A percentile compares a stretch with the other conserved stretches of the same genome.
These are phyloP conservation scores for Theileria equi DNA, from an alignment of 169 alveolate genomes.

Conservation along the genomic window DNA sequence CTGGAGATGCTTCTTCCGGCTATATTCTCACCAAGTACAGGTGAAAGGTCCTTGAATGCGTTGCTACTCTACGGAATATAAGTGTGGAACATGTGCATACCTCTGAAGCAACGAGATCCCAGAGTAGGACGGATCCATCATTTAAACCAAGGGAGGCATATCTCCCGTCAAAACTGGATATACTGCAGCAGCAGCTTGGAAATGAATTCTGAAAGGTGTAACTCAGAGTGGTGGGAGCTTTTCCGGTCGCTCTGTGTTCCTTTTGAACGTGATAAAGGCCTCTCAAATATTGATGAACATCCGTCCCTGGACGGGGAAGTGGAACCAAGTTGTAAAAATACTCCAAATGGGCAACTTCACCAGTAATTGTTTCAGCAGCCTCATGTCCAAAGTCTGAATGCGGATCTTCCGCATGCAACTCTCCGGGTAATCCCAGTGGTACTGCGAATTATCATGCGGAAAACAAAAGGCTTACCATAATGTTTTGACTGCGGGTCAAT, in stretches of 20 bases:
- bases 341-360: conserved; percentile 50
- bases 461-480: background rate
- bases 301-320: conserved; percentile 48
- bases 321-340: conserved; percentile 49
- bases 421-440: conserved; percentile 43
- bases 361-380: conserved; percentile 23
- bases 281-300: conserved; percentile 30
- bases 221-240: conserved; percentile 7
- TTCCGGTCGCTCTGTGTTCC: conserved; percentile 15
- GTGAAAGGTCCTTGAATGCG: conserved; percentile 52
- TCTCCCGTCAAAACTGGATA: conserved; percentile 55
- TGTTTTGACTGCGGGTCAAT: background rate
- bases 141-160: conserved; percentile 55
- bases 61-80: conserved; percentile 26
- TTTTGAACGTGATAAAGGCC: conserved; percentile 23
- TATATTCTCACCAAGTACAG: conserved; percentile 49
- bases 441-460: background rate
- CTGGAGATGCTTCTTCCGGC: conserved; percentile 43
- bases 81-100: conserved; percentile 2
- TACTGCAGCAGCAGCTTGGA: conserved; percentile 19
- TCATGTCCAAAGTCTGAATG: conserved; percentile 1
- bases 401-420: conserved; percentile 11
- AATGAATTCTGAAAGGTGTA: conserved; percentile 47
- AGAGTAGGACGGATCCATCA: conserved; percentile 45
- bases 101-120: conserved; percentile 54